Evolutionary conservation across 2,329 filamentous ascomycete genomes (phyloP).

Genomic region (Colletotrichum filicis): DNA sequence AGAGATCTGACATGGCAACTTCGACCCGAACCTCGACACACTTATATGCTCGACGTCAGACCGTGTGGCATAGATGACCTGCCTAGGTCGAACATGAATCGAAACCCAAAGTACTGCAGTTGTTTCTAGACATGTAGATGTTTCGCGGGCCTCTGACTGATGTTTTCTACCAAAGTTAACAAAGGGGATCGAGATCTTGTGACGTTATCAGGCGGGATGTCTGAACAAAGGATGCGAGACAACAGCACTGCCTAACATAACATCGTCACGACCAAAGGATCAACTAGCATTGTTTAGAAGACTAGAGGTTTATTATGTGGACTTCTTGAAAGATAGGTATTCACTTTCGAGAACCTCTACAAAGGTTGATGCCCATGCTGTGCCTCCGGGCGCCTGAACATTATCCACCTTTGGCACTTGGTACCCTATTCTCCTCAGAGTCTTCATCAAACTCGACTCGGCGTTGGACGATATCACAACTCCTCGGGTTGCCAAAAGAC

Average conservation of each 20-base stretch:
- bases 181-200: not conserved
- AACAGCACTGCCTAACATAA: not conserved
- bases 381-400: slow-evolving; percentile 37
- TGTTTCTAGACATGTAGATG: not conserved
- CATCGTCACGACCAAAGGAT: not conserved
- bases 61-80: not conserved
- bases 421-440: slow-evolving; percentile 44
- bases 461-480: slow-evolving; percentile 55
- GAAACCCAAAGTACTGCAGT: not conserved
- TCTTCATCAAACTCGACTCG: slow-evolving; percentile 38
- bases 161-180: not conserved
- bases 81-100: not conserved
- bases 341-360: slow-evolving; percentile 38
- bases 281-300: not conserved
- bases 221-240: slow-evolving; percentile 1
- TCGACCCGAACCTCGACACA: not conserved
- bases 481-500: slow-evolving; percentile 57
- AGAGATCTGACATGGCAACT: not conserved
- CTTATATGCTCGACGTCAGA: not conserved
- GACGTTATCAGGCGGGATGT: not conserved
- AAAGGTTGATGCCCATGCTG: slow-evolving; percentile 45
- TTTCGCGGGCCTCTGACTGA: not conserved
- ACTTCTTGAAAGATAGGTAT: not conserved
- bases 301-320: not conserved
- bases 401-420: slow-evolving; percentile 42